These are phyloP conservation scores for Cordyceps militaris DNA, from an alignment of 2,329 filamentous ascomycete genomes.

Conservation along the genomic window DNA sequence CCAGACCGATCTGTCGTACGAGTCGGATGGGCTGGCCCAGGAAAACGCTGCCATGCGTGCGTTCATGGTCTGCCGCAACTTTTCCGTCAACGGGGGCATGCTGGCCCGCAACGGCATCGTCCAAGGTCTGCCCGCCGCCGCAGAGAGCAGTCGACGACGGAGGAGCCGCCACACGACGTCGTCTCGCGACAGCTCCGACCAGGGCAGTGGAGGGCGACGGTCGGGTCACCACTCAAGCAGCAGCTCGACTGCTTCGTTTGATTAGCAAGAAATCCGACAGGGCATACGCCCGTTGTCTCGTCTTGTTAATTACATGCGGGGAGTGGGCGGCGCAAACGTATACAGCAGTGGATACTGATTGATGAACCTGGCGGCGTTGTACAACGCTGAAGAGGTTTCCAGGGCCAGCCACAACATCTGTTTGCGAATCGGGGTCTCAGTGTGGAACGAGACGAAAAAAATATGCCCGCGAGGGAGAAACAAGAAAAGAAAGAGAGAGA, in stretches of 20 bases:
- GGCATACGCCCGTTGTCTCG: background rate
- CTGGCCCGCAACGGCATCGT: slow-evolving; percentile 61
- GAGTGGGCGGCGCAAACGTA: background rate
- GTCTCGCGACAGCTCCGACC: slow-evolving; percentile 37
- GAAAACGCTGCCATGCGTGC: slow-evolving; percentile 93
- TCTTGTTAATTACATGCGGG: background rate
- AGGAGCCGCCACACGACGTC: slow-evolving; percentile 49
- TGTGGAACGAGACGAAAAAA: background rate
- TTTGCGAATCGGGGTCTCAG: background rate
- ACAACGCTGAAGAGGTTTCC: background rate
- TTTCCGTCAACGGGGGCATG: slow-evolving; percentile 95
- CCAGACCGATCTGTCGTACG: slow-evolving; percentile 80
- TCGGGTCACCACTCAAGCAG: slow-evolving; percentile 55
- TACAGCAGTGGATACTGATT: background rate
- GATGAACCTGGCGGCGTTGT: background rate
- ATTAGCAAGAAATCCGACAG: slow-evolving; percentile 33
- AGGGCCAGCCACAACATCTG: background rate
- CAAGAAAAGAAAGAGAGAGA: background rate
- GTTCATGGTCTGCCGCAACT: slow-evolving; percentile 96
- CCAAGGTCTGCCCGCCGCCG: slow-evolving; percentile 54
- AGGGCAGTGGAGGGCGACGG: slow-evolving; percentile 34
- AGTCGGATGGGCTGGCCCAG: slow-evolving; percentile 73
- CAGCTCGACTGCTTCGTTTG: slow-evolving; percentile 54
- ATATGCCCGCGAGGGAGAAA: background rate
- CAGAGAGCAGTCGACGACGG: slow-evolving; percentile 41